Percentiles rank a stretch among this genome's conserved stretches.
Evolutionary conservation across 345 rosid genomes (phyloP).

Genomic region (Mallotus nudiflorus): DNA sequence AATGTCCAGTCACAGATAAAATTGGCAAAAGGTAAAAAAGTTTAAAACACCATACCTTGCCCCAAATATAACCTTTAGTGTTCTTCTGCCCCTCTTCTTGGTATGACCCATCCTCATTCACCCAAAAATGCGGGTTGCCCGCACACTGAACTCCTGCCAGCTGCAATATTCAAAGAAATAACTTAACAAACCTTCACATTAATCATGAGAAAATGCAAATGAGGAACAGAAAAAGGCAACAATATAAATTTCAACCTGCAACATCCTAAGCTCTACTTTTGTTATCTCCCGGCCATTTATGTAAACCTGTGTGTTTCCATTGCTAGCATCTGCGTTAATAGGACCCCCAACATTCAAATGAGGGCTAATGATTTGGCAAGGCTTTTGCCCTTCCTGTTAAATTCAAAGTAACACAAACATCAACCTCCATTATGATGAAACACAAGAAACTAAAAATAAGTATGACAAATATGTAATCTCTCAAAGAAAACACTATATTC

Average conservation of each 20-base stretch:
- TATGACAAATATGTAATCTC: not conserved
- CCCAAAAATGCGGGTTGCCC: slow-evolving; percentile 99
- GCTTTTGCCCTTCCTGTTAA: slow-evolving; percentile 93
- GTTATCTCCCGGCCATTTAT: slow-evolving; percentile 97
- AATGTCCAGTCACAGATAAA: slow-evolving; percentile 16
- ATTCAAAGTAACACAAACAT: slow-evolving; percentile 28
- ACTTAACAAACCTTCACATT: slow-evolving; percentile 15
- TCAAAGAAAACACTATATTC: slow-evolving; percentile 20
- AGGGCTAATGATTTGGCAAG: slow-evolving; percentile 79
- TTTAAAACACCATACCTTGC: slow-evolving; percentile 57
- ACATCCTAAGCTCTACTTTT: slow-evolving; percentile 89
- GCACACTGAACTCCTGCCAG: slow-evolving; percentile 99
- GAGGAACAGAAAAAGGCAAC: slow-evolving; percentile 1
- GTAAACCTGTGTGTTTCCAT: slow-evolving; percentile 87
- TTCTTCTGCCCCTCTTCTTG: slow-evolving; percentile 99
- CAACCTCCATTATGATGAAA: slow-evolving; percentile 18
- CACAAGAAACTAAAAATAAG: slow-evolving; percentile 9
- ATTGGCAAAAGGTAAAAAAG: not conserved
- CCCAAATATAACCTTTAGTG: slow-evolving; percentile 98
- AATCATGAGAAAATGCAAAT: not conserved
- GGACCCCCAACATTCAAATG: slow-evolving; percentile 95
- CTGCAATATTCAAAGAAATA: slow-evolving; percentile 48
- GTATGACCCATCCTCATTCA: slow-evolving; percentile 98
- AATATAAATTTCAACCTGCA: slow-evolving; percentile 62
- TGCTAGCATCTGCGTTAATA: slow-evolving; percentile 77